Percentiles rank a stretch among this genome's conserved stretches.
Evolutionary conservation across 768 basidiomycete genomes (phyloP).

Genomic region (Glaciozyma martinii): DNA sequence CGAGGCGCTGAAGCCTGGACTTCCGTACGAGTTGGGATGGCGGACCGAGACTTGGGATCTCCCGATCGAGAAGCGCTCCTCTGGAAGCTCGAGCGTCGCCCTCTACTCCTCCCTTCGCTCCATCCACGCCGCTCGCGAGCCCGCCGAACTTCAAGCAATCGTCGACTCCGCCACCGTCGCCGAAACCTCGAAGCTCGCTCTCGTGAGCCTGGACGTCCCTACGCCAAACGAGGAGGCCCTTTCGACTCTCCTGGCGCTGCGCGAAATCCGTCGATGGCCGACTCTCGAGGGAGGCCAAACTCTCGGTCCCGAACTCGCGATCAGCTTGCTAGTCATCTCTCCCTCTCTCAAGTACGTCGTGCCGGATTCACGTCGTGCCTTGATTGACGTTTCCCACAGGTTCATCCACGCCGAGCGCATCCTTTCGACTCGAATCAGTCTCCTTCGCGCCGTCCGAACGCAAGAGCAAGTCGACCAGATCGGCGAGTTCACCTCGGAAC

Average conservation of each 20-base stretch:
- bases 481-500: slow-evolving; percentile 44
- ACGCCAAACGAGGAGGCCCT: slow-evolving; percentile 60
- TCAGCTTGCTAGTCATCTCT: not conserved
- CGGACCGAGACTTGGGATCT: slow-evolving; percentile 92
- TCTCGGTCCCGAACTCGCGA: not conserved
- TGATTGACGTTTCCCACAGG: slow-evolving; percentile 41
- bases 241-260: slow-evolving; percentile 68
- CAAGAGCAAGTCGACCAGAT: slow-evolving; percentile 66
- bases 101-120: slow-evolving; percentile 61
- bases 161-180: slow-evolving; percentile 49
- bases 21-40: slow-evolving; percentile 81
- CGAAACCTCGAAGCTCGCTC: slow-evolving; percentile 58
- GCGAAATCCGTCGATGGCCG: slow-evolving; percentile 48
- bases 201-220: slow-evolving; percentile 68
- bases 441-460: slow-evolving; percentile 61
- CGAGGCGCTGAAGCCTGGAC: slow-evolving; percentile 41
- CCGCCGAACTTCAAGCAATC: slow-evolving; percentile 44
- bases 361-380: too few species aligned
- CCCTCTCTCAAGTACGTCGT: not conserved
- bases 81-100: slow-evolving; percentile 45
- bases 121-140: not conserved
- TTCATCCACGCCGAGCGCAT: slow-evolving; percentile 68
- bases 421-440: slow-evolving; percentile 68
- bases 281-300: not conserved
- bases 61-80: slow-evolving; percentile 13